Conservation (phyloP, 2,329 filamentous ascomycete genomes). For the Coleophoma eucalyptorum region DNA sequence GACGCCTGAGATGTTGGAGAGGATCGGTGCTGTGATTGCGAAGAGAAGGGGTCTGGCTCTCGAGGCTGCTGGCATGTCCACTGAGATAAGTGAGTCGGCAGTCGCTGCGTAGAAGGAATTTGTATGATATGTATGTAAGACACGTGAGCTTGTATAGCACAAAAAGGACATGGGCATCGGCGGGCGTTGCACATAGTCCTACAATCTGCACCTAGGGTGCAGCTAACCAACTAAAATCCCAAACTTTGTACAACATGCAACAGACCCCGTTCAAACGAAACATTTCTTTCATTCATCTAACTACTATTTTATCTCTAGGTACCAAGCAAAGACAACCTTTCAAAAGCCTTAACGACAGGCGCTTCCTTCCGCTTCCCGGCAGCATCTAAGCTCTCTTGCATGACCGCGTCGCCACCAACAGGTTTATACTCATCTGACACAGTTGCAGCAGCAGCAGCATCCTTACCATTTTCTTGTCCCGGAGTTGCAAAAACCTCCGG, state of each 20-base stretch:
- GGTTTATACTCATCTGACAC: conserved; percentile 8
- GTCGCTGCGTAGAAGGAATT: conserved; percentile 4
- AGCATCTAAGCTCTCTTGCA: conserved; percentile 26
- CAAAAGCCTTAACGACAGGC: conserved; percentile 32
- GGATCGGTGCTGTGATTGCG: conserved; percentile 27
- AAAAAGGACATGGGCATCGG: conserved; percentile 14
- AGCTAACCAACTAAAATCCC: conserved; percentile 8
- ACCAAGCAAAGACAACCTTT: conserved; percentile 37
- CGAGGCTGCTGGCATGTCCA: conserved; percentile 12
- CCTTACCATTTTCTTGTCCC: conserved; percentile 15
- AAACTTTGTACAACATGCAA: too few species aligned
- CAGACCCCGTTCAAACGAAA: too few species aligned
- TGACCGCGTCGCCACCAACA: conserved; percentile 26
- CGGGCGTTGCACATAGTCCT: conserved; percentile 15
- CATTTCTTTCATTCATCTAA: conserved; percentile 1
- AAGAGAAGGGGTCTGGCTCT: conserved; percentile 17
- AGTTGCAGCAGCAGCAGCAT: conserved; percentile 21
- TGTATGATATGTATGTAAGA: conserved; percentile 23
- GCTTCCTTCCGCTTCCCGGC: conserved; percentile 22
- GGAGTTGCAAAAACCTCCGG: conserved; percentile 62
- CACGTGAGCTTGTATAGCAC: too few species aligned
- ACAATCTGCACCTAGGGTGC: not conserved
- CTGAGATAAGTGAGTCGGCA: conserved; percentile 5
- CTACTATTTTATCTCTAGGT: conserved; percentile 8
- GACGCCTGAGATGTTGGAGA: conserved; percentile 24